phyloP scores from a whole-genome alignment of 805 yeast genomes.

The Teunomyces atbi region DNA sequence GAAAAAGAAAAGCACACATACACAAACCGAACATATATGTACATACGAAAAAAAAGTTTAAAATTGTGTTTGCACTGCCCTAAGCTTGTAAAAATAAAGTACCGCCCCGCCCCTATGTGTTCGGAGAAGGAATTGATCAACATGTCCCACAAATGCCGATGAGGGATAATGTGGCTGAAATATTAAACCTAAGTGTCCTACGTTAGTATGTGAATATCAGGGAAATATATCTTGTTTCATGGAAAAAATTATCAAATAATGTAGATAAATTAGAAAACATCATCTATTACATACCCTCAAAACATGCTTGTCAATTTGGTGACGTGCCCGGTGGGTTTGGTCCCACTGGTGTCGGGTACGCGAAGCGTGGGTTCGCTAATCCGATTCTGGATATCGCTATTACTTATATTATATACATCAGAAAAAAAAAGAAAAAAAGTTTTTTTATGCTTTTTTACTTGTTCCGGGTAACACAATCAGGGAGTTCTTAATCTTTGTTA shows the following conservation, averaged over 20 bases:
- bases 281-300: conserved; percentile 1
- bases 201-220: conserved; percentile 4
- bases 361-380: neutral
- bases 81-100: too few species aligned
- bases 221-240: neutral
- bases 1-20: too few species aligned
- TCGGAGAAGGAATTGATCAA: neutral
- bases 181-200: neutral
- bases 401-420: neutral
- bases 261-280: conserved; percentile 14
- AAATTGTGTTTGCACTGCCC: too few species aligned
- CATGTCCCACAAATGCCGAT: neutral
- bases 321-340: neutral
- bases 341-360: neutral
- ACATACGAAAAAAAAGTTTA: too few species aligned
- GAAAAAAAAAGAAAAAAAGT: neutral
- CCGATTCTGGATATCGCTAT: neutral
- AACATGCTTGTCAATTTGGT: neutral
- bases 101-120: too few species aligned
- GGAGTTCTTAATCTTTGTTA: neutral
- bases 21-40: too few species aligned
- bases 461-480: conserved; percentile 2
- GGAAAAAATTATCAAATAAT: conserved; percentile 13
- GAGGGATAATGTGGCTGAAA: neutral
- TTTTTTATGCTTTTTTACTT: neutral